phyloP scores from a whole-genome alignment of 495 filamentous ascomycete species.

The Penicillium coprophilum region DNA sequence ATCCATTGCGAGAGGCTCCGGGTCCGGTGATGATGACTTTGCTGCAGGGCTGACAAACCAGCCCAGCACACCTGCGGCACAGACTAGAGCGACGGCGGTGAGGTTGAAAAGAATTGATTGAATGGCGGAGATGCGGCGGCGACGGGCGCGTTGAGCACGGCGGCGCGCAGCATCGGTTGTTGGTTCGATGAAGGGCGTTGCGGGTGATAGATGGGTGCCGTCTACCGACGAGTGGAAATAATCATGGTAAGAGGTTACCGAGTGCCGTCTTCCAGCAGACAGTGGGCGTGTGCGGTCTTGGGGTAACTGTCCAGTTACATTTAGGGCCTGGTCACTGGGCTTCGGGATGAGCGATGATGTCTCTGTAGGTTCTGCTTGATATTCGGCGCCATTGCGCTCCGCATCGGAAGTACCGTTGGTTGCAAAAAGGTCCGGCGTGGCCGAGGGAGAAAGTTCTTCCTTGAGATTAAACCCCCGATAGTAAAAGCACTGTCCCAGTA shows the following conservation, averaged over 20 bases:
- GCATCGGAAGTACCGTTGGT: slow-evolving; percentile 16
- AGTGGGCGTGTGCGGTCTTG: slow-evolving; percentile 9
- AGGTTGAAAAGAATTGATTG: slow-evolving; percentile 70
- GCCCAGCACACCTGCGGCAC: slow-evolving; percentile 74
- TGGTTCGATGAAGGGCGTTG: slow-evolving; percentile 63
- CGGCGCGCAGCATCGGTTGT: slow-evolving; percentile 6
- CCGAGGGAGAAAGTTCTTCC: slow-evolving; percentile 46
- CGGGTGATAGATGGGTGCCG: slow-evolving; percentile 75
- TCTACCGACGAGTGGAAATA: slow-evolving; percentile 44
- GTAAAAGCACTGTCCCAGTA: slow-evolving; percentile 88
- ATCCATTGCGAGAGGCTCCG: slow-evolving; percentile 58
- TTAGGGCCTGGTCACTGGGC: slow-evolving; percentile 19
- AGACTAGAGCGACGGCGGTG: slow-evolving; percentile 72
- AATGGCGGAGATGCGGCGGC: slow-evolving; percentile 43
- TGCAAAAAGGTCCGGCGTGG: slow-evolving; percentile 17
- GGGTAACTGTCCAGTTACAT: slow-evolving; percentile 10
- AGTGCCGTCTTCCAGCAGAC: slow-evolving; percentile 27
- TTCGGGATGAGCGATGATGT: slow-evolving; percentile 33
- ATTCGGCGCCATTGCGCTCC: slow-evolving; percentile 16
- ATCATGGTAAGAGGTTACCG: slow-evolving; percentile 34
- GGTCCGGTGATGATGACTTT: slow-evolving; percentile 30
- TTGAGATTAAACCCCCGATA: slow-evolving; percentile 79
- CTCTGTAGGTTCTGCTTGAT: slow-evolving; percentile 30
- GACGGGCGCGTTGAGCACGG: slow-evolving; percentile 20
- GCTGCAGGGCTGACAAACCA: slow-evolving; percentile 68